These are phyloP conservation scores for Fusarium sp. DNA, from an alignment of 2,329 filamentous ascomycete species.

Conservation along the genomic window DNA sequence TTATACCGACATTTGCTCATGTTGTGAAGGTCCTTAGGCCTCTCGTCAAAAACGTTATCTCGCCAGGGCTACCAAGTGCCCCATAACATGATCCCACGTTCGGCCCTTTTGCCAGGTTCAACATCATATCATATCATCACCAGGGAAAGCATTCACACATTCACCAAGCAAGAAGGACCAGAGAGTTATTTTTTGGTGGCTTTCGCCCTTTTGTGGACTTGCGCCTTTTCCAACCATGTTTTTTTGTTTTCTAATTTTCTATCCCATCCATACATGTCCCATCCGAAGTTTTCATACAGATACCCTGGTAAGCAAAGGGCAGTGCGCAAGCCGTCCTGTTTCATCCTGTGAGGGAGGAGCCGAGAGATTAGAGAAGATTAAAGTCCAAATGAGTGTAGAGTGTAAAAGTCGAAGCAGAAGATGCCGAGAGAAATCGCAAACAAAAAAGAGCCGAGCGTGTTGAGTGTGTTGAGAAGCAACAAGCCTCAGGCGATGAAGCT, in stretches of 20 bases:
- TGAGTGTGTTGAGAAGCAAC: no score
- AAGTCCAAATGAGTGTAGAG: not conserved
- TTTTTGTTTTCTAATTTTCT: constrained; percentile 24
- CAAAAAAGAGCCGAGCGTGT: not conserved
- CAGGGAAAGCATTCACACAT: not conserved
- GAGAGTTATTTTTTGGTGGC: constrained; percentile 16
- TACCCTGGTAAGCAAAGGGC: not conserved
- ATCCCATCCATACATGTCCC: not conserved
- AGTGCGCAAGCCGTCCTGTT: not conserved
- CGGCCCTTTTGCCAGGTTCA: not conserved
- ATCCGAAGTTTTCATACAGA: not conserved
- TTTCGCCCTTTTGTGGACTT: constrained; percentile 21
- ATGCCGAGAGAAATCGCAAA: not conserved
- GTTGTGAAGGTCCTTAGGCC: not conserved
- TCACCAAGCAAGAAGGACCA: not conserved
- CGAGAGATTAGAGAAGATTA: not conserved
- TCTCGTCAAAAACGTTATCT: not conserved
- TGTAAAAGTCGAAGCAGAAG: not conserved
- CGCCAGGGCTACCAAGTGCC: not conserved
- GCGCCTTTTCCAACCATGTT: constrained; percentile 18
- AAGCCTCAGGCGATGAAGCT: no score
- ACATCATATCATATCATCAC: not conserved
- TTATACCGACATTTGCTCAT: not conserved
- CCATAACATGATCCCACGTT: not conserved
- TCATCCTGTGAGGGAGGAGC: not conserved